phyloP scores from a whole-genome alignment of 1,139 yeast genomes.

The Candida pseudocylindracea region DNA sequence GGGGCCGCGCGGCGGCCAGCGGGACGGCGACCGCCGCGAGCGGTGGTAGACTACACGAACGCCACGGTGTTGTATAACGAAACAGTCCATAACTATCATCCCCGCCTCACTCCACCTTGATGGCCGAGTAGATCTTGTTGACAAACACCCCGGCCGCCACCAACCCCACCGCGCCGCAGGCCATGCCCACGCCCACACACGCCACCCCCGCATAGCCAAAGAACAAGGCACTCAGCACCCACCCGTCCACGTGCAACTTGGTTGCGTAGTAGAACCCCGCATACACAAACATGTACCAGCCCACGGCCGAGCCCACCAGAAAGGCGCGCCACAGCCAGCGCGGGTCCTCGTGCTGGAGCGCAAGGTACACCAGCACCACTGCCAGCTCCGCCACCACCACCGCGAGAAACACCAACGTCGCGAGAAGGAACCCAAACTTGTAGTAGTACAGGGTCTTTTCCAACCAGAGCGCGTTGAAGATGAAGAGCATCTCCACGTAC shows the following conservation, averaged over 20 bases:
- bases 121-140: conserved; percentile 30
- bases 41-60: too few relatives aligned
- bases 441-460: conserved; percentile 62
- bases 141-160: conserved; percentile 40
- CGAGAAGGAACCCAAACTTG: conserved; percentile 56
- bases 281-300: conserved; percentile 48
- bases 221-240: conserved; percentile 47
- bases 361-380: conserved; percentile 45
- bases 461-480: conserved; percentile 61
- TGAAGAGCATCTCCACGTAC: conserved; percentile 53
- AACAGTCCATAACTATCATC: not conserved
- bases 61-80: too few relatives aligned
- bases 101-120: conserved; percentile 25
- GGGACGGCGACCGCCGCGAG: too few relatives aligned
- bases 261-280: conserved; percentile 43
- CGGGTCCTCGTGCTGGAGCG: conserved; percentile 36
- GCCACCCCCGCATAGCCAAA: conserved; percentile 52
- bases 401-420: conserved; percentile 34
- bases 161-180: conserved; percentile 61
- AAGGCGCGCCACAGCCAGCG: conserved; percentile 79
- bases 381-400: conserved; percentile 53
- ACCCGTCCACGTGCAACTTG: conserved; percentile 35
- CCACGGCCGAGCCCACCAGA: conserved; percentile 46
- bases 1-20: too few relatives aligned
- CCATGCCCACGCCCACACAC: conserved; percentile 38